phyloP scores from a whole-genome alignment of 2,329 filamentous ascomycete species.

The Epichloe sylvatica region DNA sequence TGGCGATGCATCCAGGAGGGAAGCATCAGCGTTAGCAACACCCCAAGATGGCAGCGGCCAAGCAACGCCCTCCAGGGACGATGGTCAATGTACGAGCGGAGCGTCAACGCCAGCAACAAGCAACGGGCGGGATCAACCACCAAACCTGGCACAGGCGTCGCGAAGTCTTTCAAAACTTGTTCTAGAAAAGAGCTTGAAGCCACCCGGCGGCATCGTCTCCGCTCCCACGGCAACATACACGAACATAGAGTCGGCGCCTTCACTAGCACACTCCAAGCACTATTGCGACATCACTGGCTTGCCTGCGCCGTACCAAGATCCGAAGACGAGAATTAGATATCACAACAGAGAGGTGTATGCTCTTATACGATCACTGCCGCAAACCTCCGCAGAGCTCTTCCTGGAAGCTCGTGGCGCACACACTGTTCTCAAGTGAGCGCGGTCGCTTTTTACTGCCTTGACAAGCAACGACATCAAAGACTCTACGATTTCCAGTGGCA shows the following conservation, averaged over 20 bases:
- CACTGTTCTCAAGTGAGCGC: slow-evolving; percentile 68
- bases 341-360: slow-evolving; percentile 87
- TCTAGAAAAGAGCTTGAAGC: slow-evolving; percentile 61
- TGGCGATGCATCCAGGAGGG: slow-evolving; percentile 76
- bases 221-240: slow-evolving; percentile 78
- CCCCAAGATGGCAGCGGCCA: slow-evolving; percentile 63
- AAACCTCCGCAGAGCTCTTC: slow-evolving; percentile 75
- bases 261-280: slow-evolving; percentile 66
- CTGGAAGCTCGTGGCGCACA: slow-evolving; percentile 84
- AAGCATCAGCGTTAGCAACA: slow-evolving; percentile 75
- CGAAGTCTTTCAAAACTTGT: slow-evolving; percentile 78
- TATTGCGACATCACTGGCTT: slow-evolving; percentile 96
- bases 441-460: neutral
- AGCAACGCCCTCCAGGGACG: slow-evolving; percentile 46
- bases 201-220: slow-evolving; percentile 13
- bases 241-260: slow-evolving; percentile 90
- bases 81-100: slow-evolving; percentile 42
- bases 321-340: slow-evolving; percentile 86
- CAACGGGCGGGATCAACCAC: slow-evolving; percentile 29
- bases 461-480: neutral
- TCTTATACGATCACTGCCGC: slow-evolving; percentile 65
- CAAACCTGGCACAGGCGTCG: slow-evolving; percentile 79
- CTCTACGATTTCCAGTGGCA: neutral
- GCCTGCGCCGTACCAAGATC: slow-evolving; percentile 82
- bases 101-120: slow-evolving; percentile 40